These are phyloP conservation scores for Pseudohyphozyma bogoriensis DNA, from an alignment of 768 basidiomycete genomes.

Conservation along the genomic window DNA sequence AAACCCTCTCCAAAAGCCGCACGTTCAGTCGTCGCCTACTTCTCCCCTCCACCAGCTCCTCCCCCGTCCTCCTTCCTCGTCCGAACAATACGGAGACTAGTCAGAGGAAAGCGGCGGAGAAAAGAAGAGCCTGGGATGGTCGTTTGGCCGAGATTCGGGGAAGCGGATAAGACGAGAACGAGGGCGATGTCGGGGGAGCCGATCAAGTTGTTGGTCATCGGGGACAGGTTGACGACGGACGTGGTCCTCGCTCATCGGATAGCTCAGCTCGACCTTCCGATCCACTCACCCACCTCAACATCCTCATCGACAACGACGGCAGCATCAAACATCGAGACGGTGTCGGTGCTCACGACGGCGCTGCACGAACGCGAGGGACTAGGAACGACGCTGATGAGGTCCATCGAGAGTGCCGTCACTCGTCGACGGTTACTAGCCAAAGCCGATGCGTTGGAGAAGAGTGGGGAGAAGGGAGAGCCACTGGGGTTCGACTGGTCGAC, in stretches of 20 bases:
- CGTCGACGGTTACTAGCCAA: no score
- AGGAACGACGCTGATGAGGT: constrained; percentile 12
- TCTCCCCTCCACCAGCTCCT: constrained; percentile 35
- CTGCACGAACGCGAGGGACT: constrained; percentile 31
- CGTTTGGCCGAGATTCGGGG: no score
- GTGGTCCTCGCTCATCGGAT: constrained; percentile 75
- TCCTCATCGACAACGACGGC: constrained; percentile 75
- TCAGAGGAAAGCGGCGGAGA: no score
- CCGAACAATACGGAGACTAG: background rate
- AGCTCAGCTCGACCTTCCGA: constrained; percentile 28
- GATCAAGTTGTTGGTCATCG: constrained; percentile 58
- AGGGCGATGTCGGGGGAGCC: no score
- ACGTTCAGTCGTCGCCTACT: constrained; percentile 59
- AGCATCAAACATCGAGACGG: constrained; percentile 37
- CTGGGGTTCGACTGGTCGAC: background rate
- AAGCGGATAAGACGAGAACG: no score
- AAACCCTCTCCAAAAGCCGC: constrained; percentile 80
- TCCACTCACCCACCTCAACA: constrained; percentile 47
- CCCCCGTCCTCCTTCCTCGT: background rate
- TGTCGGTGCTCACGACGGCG: constrained; percentile 30
- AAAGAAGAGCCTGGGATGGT: no score
- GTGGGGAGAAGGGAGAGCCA: background rate
- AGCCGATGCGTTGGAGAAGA: no score
- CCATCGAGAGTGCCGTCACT: constrained; percentile 24
- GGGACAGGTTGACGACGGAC: constrained; percentile 89